These are phyloP conservation scores for Artemisia tridentata DNA, from an alignment of 129 eudicot genomes.

Conservation along the genomic window DNA sequence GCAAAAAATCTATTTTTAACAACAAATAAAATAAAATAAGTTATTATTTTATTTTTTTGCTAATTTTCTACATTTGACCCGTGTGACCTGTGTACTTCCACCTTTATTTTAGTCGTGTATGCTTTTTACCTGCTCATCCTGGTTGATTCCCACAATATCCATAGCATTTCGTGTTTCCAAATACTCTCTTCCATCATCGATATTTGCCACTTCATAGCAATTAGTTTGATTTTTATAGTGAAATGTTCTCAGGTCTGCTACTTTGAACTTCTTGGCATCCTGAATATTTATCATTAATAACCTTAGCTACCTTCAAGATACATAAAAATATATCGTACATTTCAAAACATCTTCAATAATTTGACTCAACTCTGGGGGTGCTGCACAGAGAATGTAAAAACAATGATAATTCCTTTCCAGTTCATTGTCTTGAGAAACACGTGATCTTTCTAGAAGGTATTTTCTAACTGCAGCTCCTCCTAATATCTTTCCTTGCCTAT, in stretches of 20 bases:
- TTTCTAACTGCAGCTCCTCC: constrained; percentile 98
- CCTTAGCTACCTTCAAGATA: constrained; percentile 13
- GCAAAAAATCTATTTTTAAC: too few species aligned
- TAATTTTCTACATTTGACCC: neutral
- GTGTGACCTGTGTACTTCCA: neutral
- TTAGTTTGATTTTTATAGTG: constrained; percentile 89
- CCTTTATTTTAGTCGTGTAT: constrained; percentile 4
- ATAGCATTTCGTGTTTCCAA: constrained; percentile 89
- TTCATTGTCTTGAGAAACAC: too few species aligned
- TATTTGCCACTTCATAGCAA: constrained; percentile 87
- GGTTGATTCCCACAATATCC: constrained; percentile 95
- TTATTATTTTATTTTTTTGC: too few species aligned
- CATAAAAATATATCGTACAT: neutral
- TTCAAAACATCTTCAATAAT: neutral
- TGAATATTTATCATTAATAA: constrained; percentile 25
- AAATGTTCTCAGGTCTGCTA: constrained; percentile 86
- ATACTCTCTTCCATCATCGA: constrained; percentile 89
- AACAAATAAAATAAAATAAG: too few species aligned
- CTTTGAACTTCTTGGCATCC: constrained; percentile 71
- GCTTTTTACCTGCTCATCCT: constrained; percentile 77
- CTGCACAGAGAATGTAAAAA: constrained; percentile 96
- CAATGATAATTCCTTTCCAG: constrained; percentile 97
- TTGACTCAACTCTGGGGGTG: constrained; percentile 81
- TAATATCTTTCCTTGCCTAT: constrained; percentile 82
- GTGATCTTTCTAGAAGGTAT: constrained; percentile 93